Base-by-base conservation (phyloP, 2,329 filamentous ascomycete genomes). In the Tothia fuscella region DNA sequence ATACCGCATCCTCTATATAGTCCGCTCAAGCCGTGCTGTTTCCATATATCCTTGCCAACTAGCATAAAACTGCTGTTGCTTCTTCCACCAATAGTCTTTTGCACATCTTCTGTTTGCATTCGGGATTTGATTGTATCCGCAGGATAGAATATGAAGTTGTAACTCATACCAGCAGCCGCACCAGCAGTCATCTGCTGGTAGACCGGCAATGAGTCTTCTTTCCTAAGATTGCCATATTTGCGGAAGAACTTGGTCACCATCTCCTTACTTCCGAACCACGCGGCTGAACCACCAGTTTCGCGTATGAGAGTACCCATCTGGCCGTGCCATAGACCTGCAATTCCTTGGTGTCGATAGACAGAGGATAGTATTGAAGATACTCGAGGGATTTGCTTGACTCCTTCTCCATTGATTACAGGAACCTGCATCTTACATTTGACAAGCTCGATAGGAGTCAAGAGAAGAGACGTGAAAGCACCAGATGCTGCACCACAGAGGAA, bases 341-440 rank as follows among this genome's bases (percentile, higher is more conserved):
- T 44, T 1, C 91, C 91, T 49, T 94, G 79, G 51, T 87, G 78
- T 6, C 77, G 78, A 55, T 86, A 93, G 6, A 96, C 76, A 21
- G 87, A 77, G 20, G 72, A 70, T 32, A 96, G 82, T 31, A 95
- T 78, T 4, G 74, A 63, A 10, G 84, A 56, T 0, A 87, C 80
- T 1, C 74, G 73, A 4, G 82, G 71, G 3, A 71, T 63, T 65
- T 67, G 3, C 59, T 59, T 2, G 54, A 55, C 19, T 1, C 64
- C 57, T 5, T 55, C 46, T 1, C 56, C 50, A 36, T 64, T 56
- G 4, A 64, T 43, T 5, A 26, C 10, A 13, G 73, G 85, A 1
- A 89, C 88, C 60, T 98, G 91, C 65, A 98, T 93, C 63, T 91
- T 93, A 73, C 91, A 98, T 65, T 98, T 98, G 57, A 98, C 83